Evolutionary conservation across 225 moss, liverwort and hornwort species (phyloP).

Genomic region (Bryoerythrophyllum caledonicum): DNA sequence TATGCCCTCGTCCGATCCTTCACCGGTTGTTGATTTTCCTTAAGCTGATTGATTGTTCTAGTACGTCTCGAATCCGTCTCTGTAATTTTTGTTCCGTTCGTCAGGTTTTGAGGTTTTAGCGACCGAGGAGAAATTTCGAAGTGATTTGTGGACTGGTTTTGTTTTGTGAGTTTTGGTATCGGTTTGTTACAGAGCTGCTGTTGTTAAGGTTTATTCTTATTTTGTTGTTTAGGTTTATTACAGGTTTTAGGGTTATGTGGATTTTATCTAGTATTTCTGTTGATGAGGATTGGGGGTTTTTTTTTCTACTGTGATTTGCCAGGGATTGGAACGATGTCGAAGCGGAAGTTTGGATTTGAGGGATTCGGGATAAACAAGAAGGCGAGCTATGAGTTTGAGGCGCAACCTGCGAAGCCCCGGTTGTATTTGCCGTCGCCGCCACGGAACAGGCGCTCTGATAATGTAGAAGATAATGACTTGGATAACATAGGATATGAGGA

Average conservation of each 20-base stretch:
- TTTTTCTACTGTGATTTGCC: too few relatives aligned
- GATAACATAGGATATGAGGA: constrained; percentile 76
- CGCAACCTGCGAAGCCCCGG: constrained; percentile 65
- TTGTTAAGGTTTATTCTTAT: too few relatives aligned
- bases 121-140: neutral
- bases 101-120: constrained; percentile 15
- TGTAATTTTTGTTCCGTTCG: neutral
- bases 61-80: neutral
- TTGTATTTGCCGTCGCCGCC: constrained; percentile 84
- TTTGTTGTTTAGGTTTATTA: neutral
- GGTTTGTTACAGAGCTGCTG: too few relatives aligned
- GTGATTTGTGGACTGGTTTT: neutral
- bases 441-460: constrained; percentile 50
- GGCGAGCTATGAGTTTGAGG: constrained; percentile 84
- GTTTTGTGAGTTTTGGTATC: neutral
- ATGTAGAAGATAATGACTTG: constrained; percentile 70
- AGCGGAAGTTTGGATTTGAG: constrained; percentile 92
- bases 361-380: constrained; percentile 89
- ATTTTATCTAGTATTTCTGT: constrained; percentile 11
- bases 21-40: neutral
- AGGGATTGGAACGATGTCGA: constrained; percentile 66
- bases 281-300: constrained; percentile 9
- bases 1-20: constrained; percentile 2
- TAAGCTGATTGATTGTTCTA: neutral
- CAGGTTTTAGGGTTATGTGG: constrained; percentile 23